These are phyloP conservation scores for Geotrichum phurueaensis DNA, from an alignment of 1,139 yeast genomes.

Conservation along the genomic window DNA sequence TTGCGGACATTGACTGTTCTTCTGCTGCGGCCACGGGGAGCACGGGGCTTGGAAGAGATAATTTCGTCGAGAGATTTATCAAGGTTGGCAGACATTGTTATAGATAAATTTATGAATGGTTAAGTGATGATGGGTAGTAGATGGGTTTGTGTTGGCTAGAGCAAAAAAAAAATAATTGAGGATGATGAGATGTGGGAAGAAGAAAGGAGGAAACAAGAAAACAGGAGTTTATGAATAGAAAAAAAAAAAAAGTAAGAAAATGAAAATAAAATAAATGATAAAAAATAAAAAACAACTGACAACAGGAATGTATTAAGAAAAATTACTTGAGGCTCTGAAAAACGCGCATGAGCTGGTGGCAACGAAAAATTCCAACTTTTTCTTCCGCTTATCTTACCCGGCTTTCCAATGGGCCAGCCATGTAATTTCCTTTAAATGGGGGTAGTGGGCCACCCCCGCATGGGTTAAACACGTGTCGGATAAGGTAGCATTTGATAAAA, in stretches of 20 bases:
- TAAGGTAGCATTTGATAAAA: neutral
- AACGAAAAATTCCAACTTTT: neutral
- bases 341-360: neutral
- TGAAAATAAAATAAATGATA: neutral
- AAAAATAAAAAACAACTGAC: neutral
- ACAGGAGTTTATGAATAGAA: neutral
- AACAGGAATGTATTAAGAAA: neutral
- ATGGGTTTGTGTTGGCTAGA: conserved; percentile 1
- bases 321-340: neutral
- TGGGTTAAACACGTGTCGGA: neutral
- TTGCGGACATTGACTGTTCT: conserved; percentile 22
- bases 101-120: conserved; percentile 21
- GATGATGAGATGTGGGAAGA: neutral
- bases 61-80: conserved; percentile 96
- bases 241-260: neutral
- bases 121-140: conserved; percentile 18
- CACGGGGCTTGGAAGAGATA: conserved; percentile 59
- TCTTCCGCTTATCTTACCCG: neutral
- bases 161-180: neutral
- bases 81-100: conserved; percentile 57
- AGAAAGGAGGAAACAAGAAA: neutral
- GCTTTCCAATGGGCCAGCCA: neutral
- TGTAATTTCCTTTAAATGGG: neutral
- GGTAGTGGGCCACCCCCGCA: neutral
- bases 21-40: conserved; percentile 22